Base-by-base conservation (phyloP, 352 stramenopile genomes). In the Phytophthora hibernalis region DNA sequence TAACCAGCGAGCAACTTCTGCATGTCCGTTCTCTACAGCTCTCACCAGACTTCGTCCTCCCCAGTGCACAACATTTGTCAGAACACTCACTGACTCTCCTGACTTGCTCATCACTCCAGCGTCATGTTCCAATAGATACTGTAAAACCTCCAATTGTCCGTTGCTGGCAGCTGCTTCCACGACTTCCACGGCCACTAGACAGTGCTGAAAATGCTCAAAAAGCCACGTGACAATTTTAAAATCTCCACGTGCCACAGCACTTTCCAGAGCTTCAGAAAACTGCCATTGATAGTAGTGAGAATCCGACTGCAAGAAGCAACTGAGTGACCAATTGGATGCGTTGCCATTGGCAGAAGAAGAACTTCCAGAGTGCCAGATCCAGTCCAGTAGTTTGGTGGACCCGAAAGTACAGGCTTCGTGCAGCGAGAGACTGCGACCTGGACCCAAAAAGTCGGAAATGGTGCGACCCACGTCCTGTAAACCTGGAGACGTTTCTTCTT, bases 211-310 rank as follows among this genome's bases (percentile, higher is more conserved):
- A 21, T 65, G 45, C 30, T 28, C 38, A 26, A 70, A 54, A 16
- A 70, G 7, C 62, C 62, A 70, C 47, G 65, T 48, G 31, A 65
- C 16, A n/a, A 26, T 8, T 2, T 38, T 18, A 5, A 70, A 16
- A 43, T 59, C 26, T 42, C 54, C 37, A 33, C 48, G n/a, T 15
- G 8, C 16, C 6, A 18, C 40, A 21, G 54, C 62, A 5, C 51
- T 18, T 22, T 65, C 37, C 54, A 70, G 38, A 20, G 54, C n/a
- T 35, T 50, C 42, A 9, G 54, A 65, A 37, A 60, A 70, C 42
- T 69, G 52, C 59, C 59, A 67, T 13, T 67, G n/a, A 21, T 61
- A 67, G 31, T 61, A 67, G 31, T 67, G 50, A 7, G 3, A 1
- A 16, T 67, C 47, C 20, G 30, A 50, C 20, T 37, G 49, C 28